Evolutionary conservation across 78 protist species (phyloP).

Genomic region (Salpingoeca rosetta): DNA sequence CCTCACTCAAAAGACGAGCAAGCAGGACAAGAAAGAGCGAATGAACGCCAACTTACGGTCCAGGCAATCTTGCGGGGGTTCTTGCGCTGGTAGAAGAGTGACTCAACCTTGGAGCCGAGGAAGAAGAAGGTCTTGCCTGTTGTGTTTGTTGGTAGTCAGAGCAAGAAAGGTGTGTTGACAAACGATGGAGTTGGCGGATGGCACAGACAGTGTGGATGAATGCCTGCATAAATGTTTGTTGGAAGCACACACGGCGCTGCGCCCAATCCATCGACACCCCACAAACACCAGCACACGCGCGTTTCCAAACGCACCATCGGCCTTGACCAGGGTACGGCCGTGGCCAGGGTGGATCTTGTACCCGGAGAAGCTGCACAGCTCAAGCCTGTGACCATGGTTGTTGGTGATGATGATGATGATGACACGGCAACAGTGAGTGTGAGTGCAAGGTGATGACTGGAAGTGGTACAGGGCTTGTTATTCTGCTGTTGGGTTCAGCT

Average conservation of each 20-base stretch:
- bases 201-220: neutral
- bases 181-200: neutral
- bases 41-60: no score
- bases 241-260: neutral
- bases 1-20: no score
- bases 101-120: conserved; percentile 31
- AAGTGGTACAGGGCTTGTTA: no score
- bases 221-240: neutral
- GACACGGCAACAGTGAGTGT: neutral
- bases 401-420: neutral
- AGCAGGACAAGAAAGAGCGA: no score
- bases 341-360: conserved; percentile 68
- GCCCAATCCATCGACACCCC: neutral
- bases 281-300: neutral
- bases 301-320: neutral
- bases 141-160: no score
- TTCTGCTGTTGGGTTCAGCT: no score
- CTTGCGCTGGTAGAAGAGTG: conserved; percentile 27
- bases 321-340: conserved; percentile 54
- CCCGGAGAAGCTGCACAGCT: conserved; percentile 49
- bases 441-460: neutral
- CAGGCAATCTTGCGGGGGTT: conserved; percentile 45
- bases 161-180: neutral
- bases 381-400: neutral
- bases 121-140: conserved; percentile 16